Percentiles rank a stretch among this genome's conserved stretches.
Evolutionary conservation across 805 yeast genomes (phyloP).

Genomic region (Yamadazyma sp.): DNA sequence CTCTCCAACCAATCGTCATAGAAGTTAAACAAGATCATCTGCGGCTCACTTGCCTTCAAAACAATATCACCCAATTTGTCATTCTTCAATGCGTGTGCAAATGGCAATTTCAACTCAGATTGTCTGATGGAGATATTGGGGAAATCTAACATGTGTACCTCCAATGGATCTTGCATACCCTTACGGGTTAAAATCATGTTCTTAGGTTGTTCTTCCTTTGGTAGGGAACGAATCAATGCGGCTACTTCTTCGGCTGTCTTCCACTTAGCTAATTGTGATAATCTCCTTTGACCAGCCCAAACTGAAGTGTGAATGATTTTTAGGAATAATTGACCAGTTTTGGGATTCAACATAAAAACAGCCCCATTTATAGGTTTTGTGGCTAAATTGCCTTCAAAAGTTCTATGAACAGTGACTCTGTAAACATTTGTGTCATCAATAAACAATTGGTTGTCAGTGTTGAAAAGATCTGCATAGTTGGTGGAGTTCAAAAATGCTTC

Average conservation of each 20-base stretch:
- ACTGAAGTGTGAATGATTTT: constrained; percentile 91
- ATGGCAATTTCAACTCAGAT: constrained; percentile 86
- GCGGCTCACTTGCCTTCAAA: constrained; percentile 85
- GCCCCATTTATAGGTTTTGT: constrained; percentile 95
- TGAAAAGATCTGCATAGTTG: constrained; percentile 87
- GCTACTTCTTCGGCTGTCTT: constrained; percentile 98
- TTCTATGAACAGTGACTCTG: constrained; percentile 86
- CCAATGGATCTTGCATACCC: constrained; percentile 91
- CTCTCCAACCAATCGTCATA: constrained; percentile 92
- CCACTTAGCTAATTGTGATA: constrained; percentile 95
- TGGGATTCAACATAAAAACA: constrained; percentile 84
- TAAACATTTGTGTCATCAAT: constrained; percentile 95
- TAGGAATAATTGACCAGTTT: constrained; percentile 84
- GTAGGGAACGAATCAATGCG: constrained; percentile 82
- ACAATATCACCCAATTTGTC: constrained; percentile 79
- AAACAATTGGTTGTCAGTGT: constrained; percentile 77
- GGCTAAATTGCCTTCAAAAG: constrained; percentile 88
- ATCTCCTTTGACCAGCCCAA: constrained; percentile 95
- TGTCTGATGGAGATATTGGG: constrained; percentile 89
- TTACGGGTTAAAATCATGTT: constrained; percentile 88
- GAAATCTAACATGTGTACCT: constrained; percentile 95
- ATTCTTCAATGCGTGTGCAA: constrained; percentile 78
- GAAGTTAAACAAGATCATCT: constrained; percentile 85
- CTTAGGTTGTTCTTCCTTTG: constrained; percentile 91
- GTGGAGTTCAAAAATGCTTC: constrained; percentile 87